phyloP scores from a whole-genome alignment of 2,329 filamentous ascomycete genomes.

The Arthrinium phaeospermum region DNA sequence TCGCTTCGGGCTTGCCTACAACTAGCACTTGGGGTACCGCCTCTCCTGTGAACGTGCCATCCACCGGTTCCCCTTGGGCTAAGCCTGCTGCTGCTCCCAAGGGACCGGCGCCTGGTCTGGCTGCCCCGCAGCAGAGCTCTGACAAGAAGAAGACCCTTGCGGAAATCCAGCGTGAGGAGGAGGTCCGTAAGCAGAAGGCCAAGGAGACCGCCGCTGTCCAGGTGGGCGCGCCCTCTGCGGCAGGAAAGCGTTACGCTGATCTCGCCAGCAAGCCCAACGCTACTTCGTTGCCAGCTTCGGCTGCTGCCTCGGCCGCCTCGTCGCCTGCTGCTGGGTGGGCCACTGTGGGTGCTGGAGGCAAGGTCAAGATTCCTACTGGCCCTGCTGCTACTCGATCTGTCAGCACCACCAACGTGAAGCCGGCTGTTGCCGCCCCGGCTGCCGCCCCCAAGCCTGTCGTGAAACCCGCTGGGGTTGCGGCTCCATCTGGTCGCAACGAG shows the following conservation, averaged over 20 bases:
- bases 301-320: constrained; percentile 45
- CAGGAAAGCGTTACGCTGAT: constrained; percentile 91
- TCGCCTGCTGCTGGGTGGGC: constrained; percentile 76
- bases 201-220: constrained; percentile 56
- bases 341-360: constrained; percentile 92
- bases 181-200: constrained; percentile 82
- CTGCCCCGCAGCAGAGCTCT: constrained; percentile 41
- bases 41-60: constrained; percentile 68
- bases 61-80: constrained; percentile 66
- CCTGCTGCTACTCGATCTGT: constrained; percentile 55
- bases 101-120: constrained; percentile 37
- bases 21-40: constrained; percentile 87
- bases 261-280: constrained; percentile 76
- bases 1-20: constrained; percentile 82
- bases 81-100: constrained; percentile 62
- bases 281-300: constrained; percentile 46
- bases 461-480: constrained; percentile 50
- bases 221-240: constrained; percentile 50
- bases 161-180: constrained; percentile 97
- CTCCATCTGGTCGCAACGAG: constrained; percentile 50
- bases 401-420: constrained; percentile 51
- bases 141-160: constrained; percentile 85
- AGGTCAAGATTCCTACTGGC: constrained; percentile 76
- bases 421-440: constrained; percentile 22
- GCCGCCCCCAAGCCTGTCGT: constrained; percentile 57